These are phyloP conservation scores for Pascua sp. DNA, from an alignment of 1,284 basidiomycete genomes.

Conservation along the genomic window DNA sequence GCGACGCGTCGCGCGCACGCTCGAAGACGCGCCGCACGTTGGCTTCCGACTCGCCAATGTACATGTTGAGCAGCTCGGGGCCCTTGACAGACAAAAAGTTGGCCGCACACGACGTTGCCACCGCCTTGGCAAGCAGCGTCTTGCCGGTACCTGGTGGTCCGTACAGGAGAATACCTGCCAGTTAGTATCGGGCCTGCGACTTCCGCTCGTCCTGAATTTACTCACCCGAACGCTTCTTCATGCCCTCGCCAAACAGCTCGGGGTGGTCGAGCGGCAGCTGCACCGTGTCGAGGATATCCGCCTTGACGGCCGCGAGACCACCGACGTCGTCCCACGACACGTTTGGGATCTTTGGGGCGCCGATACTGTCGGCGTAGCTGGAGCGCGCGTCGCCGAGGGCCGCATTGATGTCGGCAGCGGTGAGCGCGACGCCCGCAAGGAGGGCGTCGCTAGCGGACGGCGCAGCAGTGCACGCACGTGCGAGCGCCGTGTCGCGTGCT, in stretches of 20 bases:
- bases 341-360: slow-evolving; percentile 92
- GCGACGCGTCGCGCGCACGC: slow-evolving; percentile 80
- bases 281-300: slow-evolving; percentile 94
- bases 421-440: slow-evolving; percentile 60
- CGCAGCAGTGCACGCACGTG: slow-evolving; percentile 45
- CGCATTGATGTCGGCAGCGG: slow-evolving; percentile 64
- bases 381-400: slow-evolving; percentile 74
- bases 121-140: slow-evolving; percentile 69
- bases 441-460: slow-evolving; percentile 22
- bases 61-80: slow-evolving; percentile 94
- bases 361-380: slow-evolving; percentile 86
- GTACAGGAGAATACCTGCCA: slow-evolving; percentile 64
- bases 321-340: slow-evolving; percentile 99
- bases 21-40: slow-evolving; percentile 92
- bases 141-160: slow-evolving; percentile 95
- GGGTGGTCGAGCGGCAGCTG: slow-evolving; percentile 93
- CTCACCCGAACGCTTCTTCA: slow-evolving; percentile 92
- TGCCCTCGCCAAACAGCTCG: slow-evolving; percentile 84
- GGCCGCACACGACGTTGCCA: slow-evolving; percentile 85
- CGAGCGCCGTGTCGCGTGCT: slow-evolving; percentile 61
- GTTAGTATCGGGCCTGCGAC: too few species aligned
- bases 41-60: slow-evolving; percentile 97
- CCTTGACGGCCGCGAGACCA: slow-evolving; percentile 81
- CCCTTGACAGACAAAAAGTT: slow-evolving; percentile 97
- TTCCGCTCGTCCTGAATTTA: background rate